Conservation (phyloP, 225 moss, liverwort and hornwort genomes). For the Pleurozium schreberi region DNA sequence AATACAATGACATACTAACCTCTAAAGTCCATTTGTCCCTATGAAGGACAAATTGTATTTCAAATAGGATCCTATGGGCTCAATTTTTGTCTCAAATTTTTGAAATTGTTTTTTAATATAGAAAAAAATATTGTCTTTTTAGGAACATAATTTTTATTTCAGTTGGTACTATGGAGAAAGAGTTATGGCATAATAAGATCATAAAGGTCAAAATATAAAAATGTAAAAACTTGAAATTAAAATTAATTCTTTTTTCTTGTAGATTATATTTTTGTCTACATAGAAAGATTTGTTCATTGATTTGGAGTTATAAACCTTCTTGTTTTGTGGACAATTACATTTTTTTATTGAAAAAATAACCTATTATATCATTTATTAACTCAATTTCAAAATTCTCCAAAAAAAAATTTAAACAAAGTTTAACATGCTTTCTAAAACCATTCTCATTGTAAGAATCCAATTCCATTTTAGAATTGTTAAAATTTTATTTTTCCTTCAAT, state of each 20-base stretch:
- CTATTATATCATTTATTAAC: background rate
- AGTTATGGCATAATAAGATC: background rate
- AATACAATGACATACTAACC: background rate
- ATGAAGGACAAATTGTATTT: background rate
- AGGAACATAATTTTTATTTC: background rate
- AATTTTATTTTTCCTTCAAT: background rate
- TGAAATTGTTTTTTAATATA: accelerated
- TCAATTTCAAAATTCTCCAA: background rate
- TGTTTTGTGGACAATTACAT: background rate
- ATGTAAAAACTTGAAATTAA: background rate
- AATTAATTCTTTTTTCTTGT: background rate
- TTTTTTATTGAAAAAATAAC: background rate
- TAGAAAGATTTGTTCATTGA: background rate
- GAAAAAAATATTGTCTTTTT: background rate
- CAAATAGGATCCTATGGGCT: accelerated
- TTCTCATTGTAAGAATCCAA: background rate
- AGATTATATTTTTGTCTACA: background rate
- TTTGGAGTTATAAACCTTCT: background rate
- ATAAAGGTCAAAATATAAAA: background rate
- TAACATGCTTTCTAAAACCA: background rate
- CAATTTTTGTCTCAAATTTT: background rate
- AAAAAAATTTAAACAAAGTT: background rate
- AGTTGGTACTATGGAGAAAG: accelerated
- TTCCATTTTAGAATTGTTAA: no score
- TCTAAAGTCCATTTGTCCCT: background rate